These are phyloP conservation scores for Pachysandra terminalis DNA, from an alignment of 164 flowering plant species.

Conservation along the genomic window DNA sequence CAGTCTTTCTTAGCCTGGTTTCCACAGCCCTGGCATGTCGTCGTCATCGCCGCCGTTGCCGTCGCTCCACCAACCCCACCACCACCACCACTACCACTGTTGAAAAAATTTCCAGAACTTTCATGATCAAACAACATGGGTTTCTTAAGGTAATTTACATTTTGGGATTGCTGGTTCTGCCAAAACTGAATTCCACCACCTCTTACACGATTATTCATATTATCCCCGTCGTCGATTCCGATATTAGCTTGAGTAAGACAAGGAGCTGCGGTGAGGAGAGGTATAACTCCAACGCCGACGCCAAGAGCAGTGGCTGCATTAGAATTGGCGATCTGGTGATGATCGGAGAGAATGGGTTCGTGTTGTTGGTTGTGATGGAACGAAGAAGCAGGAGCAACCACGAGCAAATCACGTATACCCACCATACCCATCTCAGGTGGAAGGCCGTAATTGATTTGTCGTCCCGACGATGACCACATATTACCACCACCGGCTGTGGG, in stretches of 20 bases:
- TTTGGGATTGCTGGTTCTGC: constrained; percentile 32
- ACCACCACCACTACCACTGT: constrained; percentile 10
- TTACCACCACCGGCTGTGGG: constrained; percentile 14
- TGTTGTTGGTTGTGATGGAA: constrained; percentile 37
- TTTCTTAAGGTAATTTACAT: constrained; percentile 27
- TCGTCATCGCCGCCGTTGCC: constrained; percentile 11
- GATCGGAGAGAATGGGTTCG: constrained; percentile 24
- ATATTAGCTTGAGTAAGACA: constrained; percentile 18
- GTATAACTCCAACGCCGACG: constrained; percentile 60
- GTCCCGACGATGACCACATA: constrained; percentile 27
- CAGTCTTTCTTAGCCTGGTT: constrained; percentile 98
- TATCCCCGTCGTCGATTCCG: constrained; percentile 20
- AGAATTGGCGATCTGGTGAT: constrained; percentile 18
- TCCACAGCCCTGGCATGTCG: constrained; percentile 93
- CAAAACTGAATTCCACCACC: constrained; percentile 37
- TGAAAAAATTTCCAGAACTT: constrained; percentile 20
- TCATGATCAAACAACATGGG: constrained; percentile 22
- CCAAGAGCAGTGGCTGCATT: constrained; percentile 39
- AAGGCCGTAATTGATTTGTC: constrained; percentile 45
- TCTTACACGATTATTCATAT: background rate
- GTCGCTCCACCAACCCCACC: constrained; percentile 29
- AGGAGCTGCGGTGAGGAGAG: constrained; percentile 52
- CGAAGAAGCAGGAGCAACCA: constrained; percentile 61
- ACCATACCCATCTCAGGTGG: constrained; percentile 70
- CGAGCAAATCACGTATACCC: constrained; percentile 60